Percentiles rank a stretch among this genome's conserved stretches.
Evolutionary conservation across 2,329 filamentous ascomycete genomes (phyloP).

Genomic region (Diaporthe aspalathi): DNA sequence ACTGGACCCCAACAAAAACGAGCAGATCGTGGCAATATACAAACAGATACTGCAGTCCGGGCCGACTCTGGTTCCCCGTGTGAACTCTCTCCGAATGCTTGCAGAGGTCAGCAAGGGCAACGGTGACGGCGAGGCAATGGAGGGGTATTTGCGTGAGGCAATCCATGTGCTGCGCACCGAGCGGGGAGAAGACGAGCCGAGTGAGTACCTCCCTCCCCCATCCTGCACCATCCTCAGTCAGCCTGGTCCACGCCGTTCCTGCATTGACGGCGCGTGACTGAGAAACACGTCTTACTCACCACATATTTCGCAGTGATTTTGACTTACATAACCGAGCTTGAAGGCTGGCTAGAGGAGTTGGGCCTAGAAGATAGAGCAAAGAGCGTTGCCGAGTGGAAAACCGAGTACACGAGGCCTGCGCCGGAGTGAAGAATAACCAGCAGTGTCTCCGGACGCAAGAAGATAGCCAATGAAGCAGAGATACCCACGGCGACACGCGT

Average conservation of each 20-base stretch:
- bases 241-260: not conserved
- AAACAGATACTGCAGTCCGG: slow-evolving; percentile 6
- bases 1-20: slow-evolving; percentile 8
- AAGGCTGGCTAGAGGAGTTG: slow-evolving; percentile 21
- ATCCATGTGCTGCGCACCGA: slow-evolving; percentile 14
- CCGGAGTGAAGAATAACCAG: not conserved
- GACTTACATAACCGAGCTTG: slow-evolving; percentile 18
- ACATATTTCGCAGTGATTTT: not conserved
- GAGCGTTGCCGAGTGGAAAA: slow-evolving; percentile 7
- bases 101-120: slow-evolving; percentile 11
- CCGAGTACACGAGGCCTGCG: not conserved
- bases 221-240: no score
- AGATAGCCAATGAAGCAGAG: not conserved
- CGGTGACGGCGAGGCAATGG: slow-evolving; percentile 5
- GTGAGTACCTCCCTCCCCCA: slow-evolving; percentile 9
- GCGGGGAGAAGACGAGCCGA: slow-evolving; percentile 25
- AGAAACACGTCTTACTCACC: not conserved
- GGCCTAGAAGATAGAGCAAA: slow-evolving; percentile 6
- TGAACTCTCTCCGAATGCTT: slow-evolving; percentile 10
- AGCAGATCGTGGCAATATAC: slow-evolving; percentile 8
- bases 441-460: no score
- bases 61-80: slow-evolving; percentile 10
- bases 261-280: not conserved
- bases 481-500: not conserved
- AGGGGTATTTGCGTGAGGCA: slow-evolving; percentile 13